A percentile compares a stretch with the other conserved stretches of the same genome.
These are phyloP conservation scores for Pseudogymnoascus verrucosus DNA, from an alignment of 2,329 filamentous ascomycete species.

Conservation along the genomic window DNA sequence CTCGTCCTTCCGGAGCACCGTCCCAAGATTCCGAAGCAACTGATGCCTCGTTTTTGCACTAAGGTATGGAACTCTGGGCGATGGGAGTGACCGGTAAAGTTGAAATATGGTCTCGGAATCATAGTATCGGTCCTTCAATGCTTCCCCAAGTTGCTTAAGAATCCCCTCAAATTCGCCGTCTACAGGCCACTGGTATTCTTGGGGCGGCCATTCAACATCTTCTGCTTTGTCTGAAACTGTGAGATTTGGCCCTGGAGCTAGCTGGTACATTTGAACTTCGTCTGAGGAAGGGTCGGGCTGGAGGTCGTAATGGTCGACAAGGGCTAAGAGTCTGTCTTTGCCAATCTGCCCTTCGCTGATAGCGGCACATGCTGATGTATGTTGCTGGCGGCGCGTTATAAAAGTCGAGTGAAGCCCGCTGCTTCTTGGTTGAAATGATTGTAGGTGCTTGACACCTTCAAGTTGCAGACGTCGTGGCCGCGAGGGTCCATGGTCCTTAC, in stretches of 20 bases:
- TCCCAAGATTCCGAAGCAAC: conserved; percentile 24
- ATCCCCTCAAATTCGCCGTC: conserved; percentile 19
- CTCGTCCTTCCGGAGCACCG: conserved; percentile 27
- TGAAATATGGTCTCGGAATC: conserved; percentile 26
- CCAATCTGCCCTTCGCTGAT: background rate
- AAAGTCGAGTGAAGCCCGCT: background rate
- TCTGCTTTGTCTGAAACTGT: conserved; percentile 42
- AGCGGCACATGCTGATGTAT: conserved; percentile 1
- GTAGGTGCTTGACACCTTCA: conserved; percentile 3
- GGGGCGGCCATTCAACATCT: conserved; percentile 33
- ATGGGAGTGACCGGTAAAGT: conserved; percentile 29
- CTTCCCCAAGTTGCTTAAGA: conserved; percentile 16
- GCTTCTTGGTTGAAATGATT: background rate
- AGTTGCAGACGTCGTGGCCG: background rate
- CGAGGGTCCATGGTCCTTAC: conserved; percentile 10
- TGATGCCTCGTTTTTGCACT: conserved; percentile 21
- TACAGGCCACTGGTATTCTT: conserved; percentile 24
- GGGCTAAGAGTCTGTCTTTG: conserved; percentile 41
- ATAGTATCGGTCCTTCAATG: conserved; percentile 15
- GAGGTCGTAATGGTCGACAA: conserved; percentile 44
- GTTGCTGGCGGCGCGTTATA: conserved; percentile 1
- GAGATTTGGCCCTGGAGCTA: conserved; percentile 40
- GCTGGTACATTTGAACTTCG: conserved; percentile 37
- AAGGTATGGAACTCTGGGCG: conserved; percentile 26
- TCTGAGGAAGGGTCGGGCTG: conserved; percentile 39